Percentiles rank a stretch among this genome's conserved stretches.
Evolutionary conservation across 225 moss, liverwort and hornwort species (phyloP).

Genomic region (Polytrichum commune): DNA sequence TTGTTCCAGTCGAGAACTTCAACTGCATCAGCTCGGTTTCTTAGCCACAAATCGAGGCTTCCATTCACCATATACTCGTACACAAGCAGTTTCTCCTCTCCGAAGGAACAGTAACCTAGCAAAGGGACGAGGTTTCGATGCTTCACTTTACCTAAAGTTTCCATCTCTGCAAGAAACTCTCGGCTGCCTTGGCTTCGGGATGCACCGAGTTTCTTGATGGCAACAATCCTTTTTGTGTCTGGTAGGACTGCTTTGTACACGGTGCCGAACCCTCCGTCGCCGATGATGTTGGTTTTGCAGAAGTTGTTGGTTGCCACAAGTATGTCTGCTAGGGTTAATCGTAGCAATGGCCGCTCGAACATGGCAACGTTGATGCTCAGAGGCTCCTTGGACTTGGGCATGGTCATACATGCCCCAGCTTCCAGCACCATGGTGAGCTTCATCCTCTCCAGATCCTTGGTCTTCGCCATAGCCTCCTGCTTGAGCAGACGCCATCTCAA

Average conservation of each 20-base stretch:
- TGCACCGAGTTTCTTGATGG: conserved; percentile 83
- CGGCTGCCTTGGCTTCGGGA: conserved; percentile 79
- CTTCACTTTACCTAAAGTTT: conserved; percentile 89
- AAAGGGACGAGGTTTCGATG: conserved; percentile 76
- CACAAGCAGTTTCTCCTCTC: conserved; percentile 87
- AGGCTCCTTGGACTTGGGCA: conserved; percentile 71
- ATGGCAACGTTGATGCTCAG: conserved; percentile 88
- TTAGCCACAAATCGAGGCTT: conserved; percentile 80
- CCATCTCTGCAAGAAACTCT: conserved; percentile 92
- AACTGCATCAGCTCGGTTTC: conserved; percentile 77
- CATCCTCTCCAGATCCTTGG: conserved; percentile 62
- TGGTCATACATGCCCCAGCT: conserved; percentile 48
- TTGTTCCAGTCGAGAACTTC: conserved; percentile 81
- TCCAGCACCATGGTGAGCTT: conserved; percentile 77
- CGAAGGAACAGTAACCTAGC: conserved; percentile 83
- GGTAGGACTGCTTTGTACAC: conserved; percentile 83
- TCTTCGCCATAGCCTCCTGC: conserved; percentile 22
- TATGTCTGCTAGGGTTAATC: conserved; percentile 76
- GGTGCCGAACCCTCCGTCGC: conserved; percentile 88
- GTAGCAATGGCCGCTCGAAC: conserved; percentile 85
- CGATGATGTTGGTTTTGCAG: conserved; percentile 88
- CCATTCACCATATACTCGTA: conserved; percentile 96
- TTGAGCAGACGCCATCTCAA: conserved; percentile 30
- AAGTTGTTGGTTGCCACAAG: conserved; percentile 85
- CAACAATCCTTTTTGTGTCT: conserved; percentile 68